phyloP scores from a whole-genome alignment of 139 green algal species.

The Volvox reticuliferus region DNA sequence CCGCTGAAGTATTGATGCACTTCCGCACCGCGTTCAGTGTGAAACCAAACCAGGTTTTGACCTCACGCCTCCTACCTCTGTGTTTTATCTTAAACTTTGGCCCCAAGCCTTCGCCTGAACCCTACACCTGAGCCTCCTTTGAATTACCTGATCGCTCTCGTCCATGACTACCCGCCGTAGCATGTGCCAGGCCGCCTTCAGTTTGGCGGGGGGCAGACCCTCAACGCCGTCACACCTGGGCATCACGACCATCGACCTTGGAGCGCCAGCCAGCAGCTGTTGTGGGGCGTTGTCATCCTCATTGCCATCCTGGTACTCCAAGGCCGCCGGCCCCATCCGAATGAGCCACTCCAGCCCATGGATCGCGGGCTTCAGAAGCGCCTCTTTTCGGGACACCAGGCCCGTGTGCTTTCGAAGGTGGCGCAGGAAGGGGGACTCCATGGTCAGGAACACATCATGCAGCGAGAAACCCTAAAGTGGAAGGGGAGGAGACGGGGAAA shows the following conservation, averaged over 20 bases:
- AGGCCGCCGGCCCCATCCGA: background rate
- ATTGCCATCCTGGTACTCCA: background rate
- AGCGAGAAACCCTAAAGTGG: background rate
- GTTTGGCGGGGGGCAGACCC: background rate
- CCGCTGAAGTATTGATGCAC: background rate
- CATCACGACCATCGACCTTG: background rate
- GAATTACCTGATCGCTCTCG: background rate
- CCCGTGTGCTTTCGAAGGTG: background rate
- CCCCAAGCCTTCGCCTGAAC: no score
- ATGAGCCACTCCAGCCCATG: conserved; percentile 12
- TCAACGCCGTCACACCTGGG: background rate
- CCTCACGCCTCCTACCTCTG: background rate
- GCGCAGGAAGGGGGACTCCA: background rate
- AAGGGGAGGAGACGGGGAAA: background rate
- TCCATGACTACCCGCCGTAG: background rate
- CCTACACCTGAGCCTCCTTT: background rate
- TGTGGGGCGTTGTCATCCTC: background rate
- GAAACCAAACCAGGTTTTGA: no score
- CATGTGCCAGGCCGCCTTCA: conserved; percentile 13
- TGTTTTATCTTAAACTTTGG: no score
- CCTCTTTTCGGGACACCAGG: background rate
- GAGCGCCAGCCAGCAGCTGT: background rate
- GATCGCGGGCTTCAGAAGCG: conserved; percentile 12
- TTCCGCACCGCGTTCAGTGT: no score
- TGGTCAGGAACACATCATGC: background rate